A percentile compares a stretch with the other conserved stretches of the same genome.
Evolutionary conservation across 805 yeast genomes (phyloP).

Genomic region (Wickerhamomyces mucosus): DNA sequence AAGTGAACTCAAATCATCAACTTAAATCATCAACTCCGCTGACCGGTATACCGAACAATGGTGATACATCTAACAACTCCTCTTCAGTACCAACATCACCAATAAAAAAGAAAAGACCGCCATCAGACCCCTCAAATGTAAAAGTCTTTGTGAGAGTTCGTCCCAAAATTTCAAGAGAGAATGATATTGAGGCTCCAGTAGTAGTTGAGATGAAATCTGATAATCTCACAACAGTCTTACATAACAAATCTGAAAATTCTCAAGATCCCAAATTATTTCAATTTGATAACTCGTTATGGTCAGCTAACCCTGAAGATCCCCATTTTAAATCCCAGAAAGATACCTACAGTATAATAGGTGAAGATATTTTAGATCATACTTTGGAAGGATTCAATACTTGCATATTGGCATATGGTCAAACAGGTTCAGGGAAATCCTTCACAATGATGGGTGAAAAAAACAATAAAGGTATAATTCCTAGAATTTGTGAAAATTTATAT

Average conservation of each 20-base stretch:
- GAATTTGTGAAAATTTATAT: conserved; percentile 46
- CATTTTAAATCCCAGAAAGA: conserved; percentile 36
- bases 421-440: conserved; percentile 77
- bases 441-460: conserved; percentile 61
- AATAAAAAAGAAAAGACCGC: neutral
- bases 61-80: too few relatives aligned
- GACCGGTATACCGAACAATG: too few relatives aligned
- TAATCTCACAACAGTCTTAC: conserved; percentile 6
- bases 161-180: conserved; percentile 25
- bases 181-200: conserved; percentile 6
- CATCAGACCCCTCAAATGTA: conserved; percentile 22
- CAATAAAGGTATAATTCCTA: conserved; percentile 59
- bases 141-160: conserved; percentile 45
- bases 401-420: conserved; percentile 74
- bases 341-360: conserved; percentile 48
- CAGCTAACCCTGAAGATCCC: conserved; percentile 25
- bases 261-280: conserved; percentile 26
- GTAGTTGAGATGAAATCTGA: conserved; percentile 13
- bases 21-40: too few relatives aligned
- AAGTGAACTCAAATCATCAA: too few relatives aligned
- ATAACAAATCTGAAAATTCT: conserved; percentile 5
- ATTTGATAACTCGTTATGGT: conserved; percentile 47
- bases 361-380: conserved; percentile 50
- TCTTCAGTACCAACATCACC: too few relatives aligned
- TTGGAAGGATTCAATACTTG: conserved; percentile 66